Base-by-base conservation (phyloP, 2,329 filamentous ascomycete species). In the Cladophialophora bantiana region DNA sequence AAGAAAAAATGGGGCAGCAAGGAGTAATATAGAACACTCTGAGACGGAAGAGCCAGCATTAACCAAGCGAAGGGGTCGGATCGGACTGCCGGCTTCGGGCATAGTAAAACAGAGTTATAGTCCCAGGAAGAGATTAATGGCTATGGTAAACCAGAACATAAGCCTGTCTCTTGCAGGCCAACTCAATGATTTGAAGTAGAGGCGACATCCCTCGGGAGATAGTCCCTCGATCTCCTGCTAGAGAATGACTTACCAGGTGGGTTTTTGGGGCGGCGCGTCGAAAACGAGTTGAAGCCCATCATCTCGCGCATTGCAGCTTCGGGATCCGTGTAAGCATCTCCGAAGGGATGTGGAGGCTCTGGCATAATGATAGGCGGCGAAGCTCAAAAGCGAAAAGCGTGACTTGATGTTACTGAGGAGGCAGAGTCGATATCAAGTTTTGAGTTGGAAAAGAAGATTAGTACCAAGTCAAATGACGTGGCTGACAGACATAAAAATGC, bases 241-340 rank as follows among this genome's bases (percentile, higher is more conserved):
- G 26, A 52, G 40, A n/a, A n/a, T 32, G 54, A 68, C 67, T 69
- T 65, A 66, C 65, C 35, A 32, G 50, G 15, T 53, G 50, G 58
- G 9, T 67, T 55, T 36, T 67, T 68, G 6, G 66, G 62, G 12
- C 53, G 65, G n/a, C 57, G 67, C n/a, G 42, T 65, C 15, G 65
- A 50, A 60, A 73, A 71, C 35, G 66, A 69, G 62, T 62, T 68
- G 60, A 71, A 71, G 12, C 69, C 71, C 71, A 73, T 71, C 59
- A 66, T 66, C 50, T 69, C 62, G 12, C 58, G 66, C 71, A 73
- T 71, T 2, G 68, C 65, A 20, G 62, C 58, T 10, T 71, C 71
- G 4, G 54, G n/a, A n/a, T 66, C 66, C 4, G n/a, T 34, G 10
- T 53, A 3, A 26, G 7, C 40, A 50, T 58, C 62, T 20, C 38